phyloP scores from a whole-genome alignment of 75 land plant genomes.

The Selaginella tamariscina region DNA sequence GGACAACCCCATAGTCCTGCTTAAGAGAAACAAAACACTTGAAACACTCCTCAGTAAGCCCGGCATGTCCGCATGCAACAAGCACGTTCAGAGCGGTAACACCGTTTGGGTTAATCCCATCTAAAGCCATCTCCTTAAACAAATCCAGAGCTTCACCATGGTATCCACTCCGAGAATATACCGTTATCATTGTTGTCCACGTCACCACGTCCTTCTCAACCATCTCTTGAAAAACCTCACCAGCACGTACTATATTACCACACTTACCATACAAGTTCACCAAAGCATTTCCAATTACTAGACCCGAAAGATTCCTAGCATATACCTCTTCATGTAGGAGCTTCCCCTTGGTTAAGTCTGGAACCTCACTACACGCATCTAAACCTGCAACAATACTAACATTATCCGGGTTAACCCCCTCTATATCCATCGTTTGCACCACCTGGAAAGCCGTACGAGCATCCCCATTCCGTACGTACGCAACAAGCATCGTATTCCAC shows the following conservation, averaged over 20 bases:
- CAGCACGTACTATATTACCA: slow-evolving; percentile 35
- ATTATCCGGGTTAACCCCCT: too few relatives aligned
- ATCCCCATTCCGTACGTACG: too few relatives aligned
- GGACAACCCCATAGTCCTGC: slow-evolving; percentile 19
- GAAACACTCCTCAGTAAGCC: slow-evolving; percentile 40
- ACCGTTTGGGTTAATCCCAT: slow-evolving; percentile 20
- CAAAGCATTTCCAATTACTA: background rate
- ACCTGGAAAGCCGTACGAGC: too few relatives aligned
- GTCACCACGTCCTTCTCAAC: slow-evolving; percentile 21
- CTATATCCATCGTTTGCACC: too few relatives aligned
- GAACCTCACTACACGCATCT: too few relatives aligned
- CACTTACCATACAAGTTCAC: too few relatives aligned
- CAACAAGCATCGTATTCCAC: too few relatives aligned
- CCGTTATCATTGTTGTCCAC: slow-evolving; percentile 36
- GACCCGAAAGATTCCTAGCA: too few relatives aligned
- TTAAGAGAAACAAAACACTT: slow-evolving; percentile 26
- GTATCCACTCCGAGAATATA: slow-evolving; percentile 27
- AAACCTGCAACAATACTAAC: too few relatives aligned
- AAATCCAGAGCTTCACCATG: slow-evolving; percentile 18
- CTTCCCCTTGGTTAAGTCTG: too few relatives aligned
- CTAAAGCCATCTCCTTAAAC: slow-evolving; percentile 14
- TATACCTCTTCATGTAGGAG: too few relatives aligned
- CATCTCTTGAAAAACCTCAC: slow-evolving; percentile 18
- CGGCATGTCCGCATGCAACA: slow-evolving; percentile 33
- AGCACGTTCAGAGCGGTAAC: slow-evolving; percentile 24